phyloP scores from a whole-genome alignment of 2,329 filamentous ascomycete species.

The Nemania diffusa region DNA sequence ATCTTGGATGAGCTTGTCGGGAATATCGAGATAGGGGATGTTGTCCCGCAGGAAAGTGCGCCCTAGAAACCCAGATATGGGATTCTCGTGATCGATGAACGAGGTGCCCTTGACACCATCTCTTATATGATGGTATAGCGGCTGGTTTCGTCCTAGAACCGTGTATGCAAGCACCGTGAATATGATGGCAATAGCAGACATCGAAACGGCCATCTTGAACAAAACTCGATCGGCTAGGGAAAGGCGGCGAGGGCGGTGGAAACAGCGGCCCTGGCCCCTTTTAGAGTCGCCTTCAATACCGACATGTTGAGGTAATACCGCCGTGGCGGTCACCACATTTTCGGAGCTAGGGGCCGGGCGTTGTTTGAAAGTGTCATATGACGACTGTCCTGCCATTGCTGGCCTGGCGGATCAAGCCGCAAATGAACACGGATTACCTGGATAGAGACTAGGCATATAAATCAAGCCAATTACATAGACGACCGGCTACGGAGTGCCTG shows the following conservation, averaged over 20 bases:
- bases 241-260: conserved; percentile 12
- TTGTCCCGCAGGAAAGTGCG: conserved; percentile 50
- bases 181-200: conserved; percentile 36
- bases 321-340: background rate
- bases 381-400: conserved; percentile 22
- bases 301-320: conserved; percentile 10
- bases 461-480: conserved; percentile 9
- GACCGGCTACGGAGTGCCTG: background rate
- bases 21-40: conserved; percentile 57
- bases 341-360: background rate
- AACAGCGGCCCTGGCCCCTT: conserved; percentile 10
- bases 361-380: conserved; percentile 21
- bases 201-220: conserved; percentile 34
- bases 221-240: conserved; percentile 30
- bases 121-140: background rate
- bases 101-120: conserved; percentile 37
- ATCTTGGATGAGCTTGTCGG: conserved; percentile 54
- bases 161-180: conserved; percentile 34
- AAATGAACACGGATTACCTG: background rate
- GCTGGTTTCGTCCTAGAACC: conserved; percentile 20
- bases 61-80: conserved; percentile 41
- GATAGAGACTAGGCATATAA: background rate
- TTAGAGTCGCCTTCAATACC: conserved; percentile 4
- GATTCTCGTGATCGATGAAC: conserved; percentile 45
- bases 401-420: conserved; percentile 3